A percentile compares a stretch with the other conserved stretches of the same genome.
These are phyloP conservation scores for Sporothrix dimorphospora DNA, from an alignment of 2,329 filamentous ascomycete species.

Conservation along the genomic window DNA sequence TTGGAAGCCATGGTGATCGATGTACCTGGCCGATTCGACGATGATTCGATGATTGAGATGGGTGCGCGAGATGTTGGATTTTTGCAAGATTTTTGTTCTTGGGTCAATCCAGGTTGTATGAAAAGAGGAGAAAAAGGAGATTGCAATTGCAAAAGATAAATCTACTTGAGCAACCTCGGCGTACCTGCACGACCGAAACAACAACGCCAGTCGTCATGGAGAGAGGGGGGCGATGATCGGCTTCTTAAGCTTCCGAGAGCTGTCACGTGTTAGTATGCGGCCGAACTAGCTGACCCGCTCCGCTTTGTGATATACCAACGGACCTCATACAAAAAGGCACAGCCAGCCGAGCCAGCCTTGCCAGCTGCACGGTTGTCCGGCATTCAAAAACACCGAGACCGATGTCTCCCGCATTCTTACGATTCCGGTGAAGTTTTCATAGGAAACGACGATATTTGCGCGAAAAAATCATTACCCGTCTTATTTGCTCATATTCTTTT, in stretches of 20 bases:
- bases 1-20: background rate
- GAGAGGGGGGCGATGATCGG: constrained; percentile 3
- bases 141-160: background rate
- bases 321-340: background rate
- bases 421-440: background rate
- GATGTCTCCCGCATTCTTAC: background rate
- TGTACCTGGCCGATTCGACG: background rate
- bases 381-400: constrained; percentile 2
- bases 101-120: background rate
- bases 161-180: background rate
- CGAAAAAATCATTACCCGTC: background rate
- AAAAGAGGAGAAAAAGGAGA: background rate
- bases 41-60: background rate
- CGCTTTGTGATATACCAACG: constrained; percentile 10
- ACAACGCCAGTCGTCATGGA: constrained; percentile 1
- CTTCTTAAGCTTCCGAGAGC: constrained; percentile 1
- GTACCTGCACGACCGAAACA: background rate
- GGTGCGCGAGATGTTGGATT: background rate
- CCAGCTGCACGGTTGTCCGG: background rate
- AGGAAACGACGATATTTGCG: background rate
- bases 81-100: background rate
- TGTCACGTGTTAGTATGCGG: constrained; percentile 21
- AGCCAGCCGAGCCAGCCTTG: background rate
- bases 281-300: constrained; percentile 19
- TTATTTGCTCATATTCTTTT: constrained; percentile 8